Evolutionary conservation across 768 basidiomycete species (phyloP).

Genomic region (Polyporus arcularius): DNA sequence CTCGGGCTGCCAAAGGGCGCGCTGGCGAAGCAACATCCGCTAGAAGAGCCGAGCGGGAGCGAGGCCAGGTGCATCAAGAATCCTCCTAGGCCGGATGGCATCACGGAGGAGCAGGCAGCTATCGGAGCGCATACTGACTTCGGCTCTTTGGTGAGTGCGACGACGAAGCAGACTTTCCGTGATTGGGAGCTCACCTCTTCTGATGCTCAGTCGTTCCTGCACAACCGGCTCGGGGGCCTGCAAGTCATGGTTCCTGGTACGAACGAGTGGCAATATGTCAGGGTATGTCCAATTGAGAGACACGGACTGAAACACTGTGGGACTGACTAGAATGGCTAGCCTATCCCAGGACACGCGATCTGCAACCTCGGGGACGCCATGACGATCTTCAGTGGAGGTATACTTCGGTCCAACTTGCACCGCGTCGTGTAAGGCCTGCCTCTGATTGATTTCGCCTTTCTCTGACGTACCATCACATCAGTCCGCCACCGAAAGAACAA

Average conservation of each 20-base stretch:
- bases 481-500: constrained; percentile 61
- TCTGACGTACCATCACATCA: not conserved
- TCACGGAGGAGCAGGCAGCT: constrained; percentile 29
- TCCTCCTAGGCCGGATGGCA: constrained; percentile 24
- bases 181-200: not conserved
- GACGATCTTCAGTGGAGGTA: constrained; percentile 61
- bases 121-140: constrained; percentile 41
- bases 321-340: constrained; percentile 23
- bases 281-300: constrained; percentile 35
- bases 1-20: constrained; percentile 36
- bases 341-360: constrained; percentile 34
- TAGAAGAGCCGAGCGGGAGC: constrained; percentile 32
- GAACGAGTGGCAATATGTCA: constrained; percentile 68
- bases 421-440: constrained; percentile 51
- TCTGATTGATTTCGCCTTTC: not conserved
- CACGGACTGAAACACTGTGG: not conserved
- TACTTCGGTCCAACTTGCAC: constrained; percentile 64
- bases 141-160: constrained; percentile 31
- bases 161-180: too few species aligned
- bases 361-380: constrained; percentile 59
- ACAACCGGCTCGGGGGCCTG: constrained; percentile 69
- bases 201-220: constrained; percentile 55
- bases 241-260: constrained; percentile 66
- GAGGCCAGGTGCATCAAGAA: constrained; percentile 37
- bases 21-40: constrained; percentile 28